Evolutionary conservation across 2,329 filamentous ascomycete genomes (phyloP).

Genomic region (Triangularia verruculosa): DNA sequence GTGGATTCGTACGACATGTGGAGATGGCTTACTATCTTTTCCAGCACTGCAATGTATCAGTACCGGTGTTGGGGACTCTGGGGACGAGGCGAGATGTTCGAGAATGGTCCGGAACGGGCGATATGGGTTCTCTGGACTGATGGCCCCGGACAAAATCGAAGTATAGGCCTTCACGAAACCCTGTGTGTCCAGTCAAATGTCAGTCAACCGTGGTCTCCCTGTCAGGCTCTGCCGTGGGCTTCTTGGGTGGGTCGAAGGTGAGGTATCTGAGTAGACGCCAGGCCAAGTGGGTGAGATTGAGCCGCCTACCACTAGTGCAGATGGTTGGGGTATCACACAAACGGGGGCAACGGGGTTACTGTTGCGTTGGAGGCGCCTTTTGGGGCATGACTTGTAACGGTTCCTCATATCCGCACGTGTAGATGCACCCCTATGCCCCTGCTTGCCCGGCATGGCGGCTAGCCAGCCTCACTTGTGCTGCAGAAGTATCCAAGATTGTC

Average conservation of each 20-base stretch:
- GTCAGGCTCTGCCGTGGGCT: constrained; percentile 3
- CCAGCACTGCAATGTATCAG: constrained; percentile 73
- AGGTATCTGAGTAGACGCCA: neutral
- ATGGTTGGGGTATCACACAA: neutral
- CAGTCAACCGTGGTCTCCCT: constrained; percentile 2
- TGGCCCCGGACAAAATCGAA: constrained; percentile 56
- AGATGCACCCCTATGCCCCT: neutral
- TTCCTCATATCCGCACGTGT: neutral
- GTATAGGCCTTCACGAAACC: constrained; percentile 64
- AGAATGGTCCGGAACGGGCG: constrained; percentile 54
- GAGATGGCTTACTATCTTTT: constrained; percentile 57
- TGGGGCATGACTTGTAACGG: neutral
- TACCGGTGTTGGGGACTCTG: constrained; percentile 43
- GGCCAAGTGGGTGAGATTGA: neutral
- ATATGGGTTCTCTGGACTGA: constrained; percentile 45
- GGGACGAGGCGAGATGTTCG: constrained; percentile 47
- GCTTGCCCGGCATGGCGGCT: neutral
- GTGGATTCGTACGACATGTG: neutral
- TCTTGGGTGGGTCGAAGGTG: neutral
- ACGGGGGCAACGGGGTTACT: neutral
- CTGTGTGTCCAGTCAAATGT: constrained; percentile 28
- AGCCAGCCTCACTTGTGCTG: neutral
- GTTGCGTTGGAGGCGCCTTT: neutral
- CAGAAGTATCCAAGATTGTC: neutral
- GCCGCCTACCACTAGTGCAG: neutral